These are phyloP conservation scores for Jasminum sambac DNA, from an alignment of 257 asterid genomes.

Conservation along the genomic window DNA sequence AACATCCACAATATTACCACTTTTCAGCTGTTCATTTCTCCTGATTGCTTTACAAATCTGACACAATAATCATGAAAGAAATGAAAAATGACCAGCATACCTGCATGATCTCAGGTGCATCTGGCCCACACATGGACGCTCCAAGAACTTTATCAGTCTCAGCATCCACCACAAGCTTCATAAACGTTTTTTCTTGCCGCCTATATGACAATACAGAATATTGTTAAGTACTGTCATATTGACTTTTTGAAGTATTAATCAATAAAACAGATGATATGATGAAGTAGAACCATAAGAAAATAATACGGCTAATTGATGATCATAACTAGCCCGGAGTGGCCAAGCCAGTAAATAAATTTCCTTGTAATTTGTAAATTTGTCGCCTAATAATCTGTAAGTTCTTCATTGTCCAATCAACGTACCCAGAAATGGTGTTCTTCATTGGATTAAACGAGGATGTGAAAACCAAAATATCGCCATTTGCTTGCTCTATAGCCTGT, in stretches of 20 bases:
- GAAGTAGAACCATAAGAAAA: background rate
- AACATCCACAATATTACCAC: constrained; percentile 1
- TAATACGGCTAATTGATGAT: background rate
- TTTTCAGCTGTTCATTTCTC: background rate
- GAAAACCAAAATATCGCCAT: constrained; percentile 73
- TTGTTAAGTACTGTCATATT: constrained; percentile 5
- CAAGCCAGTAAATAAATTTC: background rate
- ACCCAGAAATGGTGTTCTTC: constrained; percentile 98
- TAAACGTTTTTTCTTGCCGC: constrained; percentile 84
- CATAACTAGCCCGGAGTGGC: background rate
- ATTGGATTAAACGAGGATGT: constrained; percentile 92
- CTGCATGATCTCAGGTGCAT: constrained; percentile 98
- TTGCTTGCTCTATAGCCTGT: constrained; percentile 75
- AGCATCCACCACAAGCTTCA: constrained; percentile 91
- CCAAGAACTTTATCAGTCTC: constrained; percentile 93
- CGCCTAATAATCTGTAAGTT: background rate
- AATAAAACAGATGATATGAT: background rate
- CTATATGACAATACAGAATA: constrained; percentile 35
- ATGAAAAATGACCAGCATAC: constrained; percentile 27
- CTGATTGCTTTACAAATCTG: background rate
- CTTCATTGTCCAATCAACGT: constrained; percentile 19
- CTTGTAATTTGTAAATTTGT: background rate
- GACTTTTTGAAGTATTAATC: background rate
- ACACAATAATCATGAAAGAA: background rate
- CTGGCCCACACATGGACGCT: constrained; percentile 99